Evolutionary conservation across 2,329 filamentous ascomycete species (phyloP).

Genomic region (Lecanicillium sp.): DNA sequence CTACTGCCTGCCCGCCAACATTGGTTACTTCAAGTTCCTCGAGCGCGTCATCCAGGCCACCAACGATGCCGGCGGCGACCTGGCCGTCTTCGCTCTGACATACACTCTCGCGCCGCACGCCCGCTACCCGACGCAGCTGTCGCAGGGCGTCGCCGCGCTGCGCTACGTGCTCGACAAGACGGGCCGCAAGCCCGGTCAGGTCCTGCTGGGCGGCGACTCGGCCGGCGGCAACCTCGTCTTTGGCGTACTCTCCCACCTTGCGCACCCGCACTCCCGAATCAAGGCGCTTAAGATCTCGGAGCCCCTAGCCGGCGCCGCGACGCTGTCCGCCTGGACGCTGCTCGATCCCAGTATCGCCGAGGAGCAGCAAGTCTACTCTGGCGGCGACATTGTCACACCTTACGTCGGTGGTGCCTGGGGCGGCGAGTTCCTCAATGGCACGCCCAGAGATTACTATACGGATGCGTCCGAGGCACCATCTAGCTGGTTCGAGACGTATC

Average conservation of each 20-base stretch:
- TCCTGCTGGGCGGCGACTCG: slow-evolving; percentile 15
- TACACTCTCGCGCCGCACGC: slow-evolving; percentile 15
- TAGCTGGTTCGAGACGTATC: slow-evolving; percentile 14
- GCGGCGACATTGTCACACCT: slow-evolving; percentile 13
- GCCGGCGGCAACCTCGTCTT: slow-evolving; percentile 15
- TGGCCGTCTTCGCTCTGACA: slow-evolving; percentile 13
- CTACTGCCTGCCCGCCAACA: slow-evolving; percentile 14
- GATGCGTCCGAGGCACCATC: slow-evolving; percentile 11
- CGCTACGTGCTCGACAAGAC: slow-evolving; percentile 12
- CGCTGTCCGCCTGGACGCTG: slow-evolving; percentile 14
- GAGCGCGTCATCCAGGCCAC: slow-evolving; percentile 10
- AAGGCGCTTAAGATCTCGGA: slow-evolving; percentile 9
- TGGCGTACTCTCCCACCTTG: slow-evolving; percentile 15
- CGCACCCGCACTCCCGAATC: slow-evolving; percentile 14
- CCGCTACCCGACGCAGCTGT: slow-evolving; percentile 14
- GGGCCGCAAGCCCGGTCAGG: slow-evolving; percentile 7
- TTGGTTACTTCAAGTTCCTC: slow-evolving; percentile 13
- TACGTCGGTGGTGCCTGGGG: slow-evolving; percentile 10
- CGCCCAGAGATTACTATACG: slow-evolving; percentile 12
- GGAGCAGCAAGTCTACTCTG: slow-evolving; percentile 9
- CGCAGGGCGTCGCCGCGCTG: slow-evolving; percentile 13
- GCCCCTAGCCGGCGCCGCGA: slow-evolving; percentile 11
- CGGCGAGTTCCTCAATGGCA: slow-evolving; percentile 9
- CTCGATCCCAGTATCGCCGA: slow-evolving; percentile 9
- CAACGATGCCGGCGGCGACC: slow-evolving; percentile 7